Percentiles rank a stretch among this genome's conserved stretches.
These are phyloP conservation scores for Serendipita sp. DNA, from an alignment of 768 basidiomycete genomes.

Conservation along the genomic window DNA sequence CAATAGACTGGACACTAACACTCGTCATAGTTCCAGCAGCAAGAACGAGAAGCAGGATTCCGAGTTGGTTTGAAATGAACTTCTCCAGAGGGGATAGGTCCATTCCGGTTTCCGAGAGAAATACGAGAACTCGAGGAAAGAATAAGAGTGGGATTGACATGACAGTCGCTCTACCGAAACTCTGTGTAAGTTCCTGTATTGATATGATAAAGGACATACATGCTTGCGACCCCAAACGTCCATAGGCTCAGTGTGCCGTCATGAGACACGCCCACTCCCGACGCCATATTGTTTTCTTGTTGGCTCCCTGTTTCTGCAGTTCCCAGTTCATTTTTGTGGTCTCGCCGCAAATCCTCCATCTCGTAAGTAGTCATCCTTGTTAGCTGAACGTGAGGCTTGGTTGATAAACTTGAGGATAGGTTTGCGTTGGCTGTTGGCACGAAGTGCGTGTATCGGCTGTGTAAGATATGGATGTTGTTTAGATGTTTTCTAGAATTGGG, in stretches of 20 bases:
- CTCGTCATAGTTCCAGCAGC: slow-evolving; percentile 37
- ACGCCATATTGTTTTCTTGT: not conserved
- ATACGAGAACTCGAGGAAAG: slow-evolving; percentile 52
- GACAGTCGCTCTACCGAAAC: slow-evolving; percentile 13
- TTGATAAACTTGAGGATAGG: too few species aligned
- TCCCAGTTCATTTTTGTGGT: not conserved
- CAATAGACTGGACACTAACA: too few species aligned
- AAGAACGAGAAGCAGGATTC: slow-evolving; percentile 40
- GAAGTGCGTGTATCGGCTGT: too few species aligned
- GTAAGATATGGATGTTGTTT: too few species aligned
- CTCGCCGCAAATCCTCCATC: not conserved
- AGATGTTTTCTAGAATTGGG: too few species aligned
- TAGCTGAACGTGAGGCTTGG: not conserved
- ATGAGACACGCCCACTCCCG: not conserved
- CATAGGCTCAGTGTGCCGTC: not conserved
- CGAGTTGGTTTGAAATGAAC: slow-evolving; percentile 53
- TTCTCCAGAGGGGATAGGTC: slow-evolving; percentile 49
- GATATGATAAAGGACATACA: not conserved
- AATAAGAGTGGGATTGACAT: slow-evolving; percentile 27
- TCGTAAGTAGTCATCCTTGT: not conserved
- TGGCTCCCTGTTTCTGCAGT: not conserved
- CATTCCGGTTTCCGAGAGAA: slow-evolving; percentile 33
- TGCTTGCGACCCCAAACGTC: not conserved
- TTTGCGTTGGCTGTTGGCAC: too few species aligned
- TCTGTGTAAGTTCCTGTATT: slow-evolving; percentile 15